Evolutionary conservation across 371 early-diverging fungal species (phyloP), one percentile per base, ranked within the genome.

Genomic region (Zychaea mexicana): DNA sequence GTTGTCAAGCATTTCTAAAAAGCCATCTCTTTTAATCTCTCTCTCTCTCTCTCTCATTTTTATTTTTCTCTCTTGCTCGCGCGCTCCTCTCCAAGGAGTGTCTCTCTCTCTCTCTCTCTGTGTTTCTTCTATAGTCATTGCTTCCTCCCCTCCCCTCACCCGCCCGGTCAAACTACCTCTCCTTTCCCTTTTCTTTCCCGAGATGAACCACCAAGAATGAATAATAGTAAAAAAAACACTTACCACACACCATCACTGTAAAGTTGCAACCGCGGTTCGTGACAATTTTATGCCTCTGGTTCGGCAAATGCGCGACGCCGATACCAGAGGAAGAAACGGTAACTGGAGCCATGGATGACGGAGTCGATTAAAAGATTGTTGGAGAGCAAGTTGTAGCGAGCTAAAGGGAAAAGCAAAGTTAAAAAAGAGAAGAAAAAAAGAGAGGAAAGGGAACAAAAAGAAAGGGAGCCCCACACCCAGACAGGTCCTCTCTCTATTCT

Each of bases 301-400:
- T 98, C 60, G 99, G 99, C 68, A 99, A 82, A 84, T 97, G 96
- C 67, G 97, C 95, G 66, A 99, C 92, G 61, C 99, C 99, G 67
- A 98, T 92, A 67, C 88, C 91, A 22, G 73, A 65, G 65, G 87
- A 73, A 65, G 84, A 77, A 65, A 79, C 74, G 60, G 83, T 71
- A 58, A 79, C 58, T 59, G 82, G 71, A 46, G 83, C 68, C 84
- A 87, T 85, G 19, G 19, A 26, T 39, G 22, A 47, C 4, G 22
- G 6, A 22, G 24, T 49, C n/a, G 21, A 21, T 26, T 46, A 57
- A 15, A 22, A 17, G 24, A 33, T 21, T n/a, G 39, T 31, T 30
- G 19, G 28, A 21, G 10, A 22, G 1, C 38, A 22, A 28, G 22
- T 28, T 57, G n/a, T 49, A 31, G 39, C 2, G 22, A 17, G 27